Base-by-base conservation (phyloP, 2,329 filamentous ascomycete species). In the Ampelomyces quisqualis region DNA sequence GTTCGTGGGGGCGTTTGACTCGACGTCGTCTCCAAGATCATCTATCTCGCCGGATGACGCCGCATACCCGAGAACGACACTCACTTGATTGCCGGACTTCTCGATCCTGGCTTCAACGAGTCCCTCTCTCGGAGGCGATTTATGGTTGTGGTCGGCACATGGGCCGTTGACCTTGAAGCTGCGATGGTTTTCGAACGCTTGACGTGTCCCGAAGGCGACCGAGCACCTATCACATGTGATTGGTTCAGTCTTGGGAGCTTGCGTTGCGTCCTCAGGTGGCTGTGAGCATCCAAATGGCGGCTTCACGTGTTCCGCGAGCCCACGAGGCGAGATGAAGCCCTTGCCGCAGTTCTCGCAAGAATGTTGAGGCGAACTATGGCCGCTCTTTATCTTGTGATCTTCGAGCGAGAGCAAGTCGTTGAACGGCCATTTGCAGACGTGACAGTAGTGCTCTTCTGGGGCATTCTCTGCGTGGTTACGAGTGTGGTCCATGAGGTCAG, bases 361-460 rank as follows among this genome's bases (percentile, higher is more conserved):
- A 15, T 42, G 34, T 2, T 24, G 11, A 3, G 20, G 5, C 14
- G 29, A 13, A 5, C 18, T 19, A 32, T 63, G 58, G 5, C 49
- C 45, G 8, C 15, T 43, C 13, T 34, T 20, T 10, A 45, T 39
- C 22, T 38, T 34, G 24, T 64, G 61, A 0, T 40, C 20, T 22
- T 62, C 58, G 1, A 64, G 50, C 1, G 47, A 47, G n/a, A 53
- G 34, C 2, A 44, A 42, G 40, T 61, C 55, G 8, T 37, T 18
- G 15, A 59, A 62, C 2, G 26, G 17, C 38, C 45, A 52, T 0
- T 30, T 10, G 33, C 60, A 64, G 0, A 26, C 20, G 2, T 34
- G n/a, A 24, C 55, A 62, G 6, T 29, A n/a, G 17, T 40, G 17
- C 7, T 26, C 13, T 3, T 35, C 11, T 2, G 43, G 17, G 13